Conservation (phyloP, 306 rosid species). For the Begonia loranthoides region DNA sequence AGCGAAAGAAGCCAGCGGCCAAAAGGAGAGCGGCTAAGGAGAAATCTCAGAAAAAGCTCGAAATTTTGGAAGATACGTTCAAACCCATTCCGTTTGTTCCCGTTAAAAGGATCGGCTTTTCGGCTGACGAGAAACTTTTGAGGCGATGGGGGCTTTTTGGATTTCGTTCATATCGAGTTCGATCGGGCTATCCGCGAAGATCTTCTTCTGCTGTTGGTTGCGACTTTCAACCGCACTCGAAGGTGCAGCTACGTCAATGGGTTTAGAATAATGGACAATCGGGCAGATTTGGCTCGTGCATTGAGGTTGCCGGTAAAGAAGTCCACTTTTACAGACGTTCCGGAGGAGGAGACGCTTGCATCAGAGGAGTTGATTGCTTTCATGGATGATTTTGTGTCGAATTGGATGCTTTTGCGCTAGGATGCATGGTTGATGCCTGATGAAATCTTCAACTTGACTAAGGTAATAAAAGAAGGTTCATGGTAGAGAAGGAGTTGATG, state of each 20-base stretch:
- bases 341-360: slow-evolving; percentile 6
- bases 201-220: slow-evolving; percentile 51
- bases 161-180: slow-evolving; percentile 59
- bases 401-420: slow-evolving; percentile 75
- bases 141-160: slow-evolving; percentile 70
- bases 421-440: slow-evolving; percentile 48
- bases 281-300: slow-evolving; percentile 65
- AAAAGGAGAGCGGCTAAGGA: slow-evolving; percentile 25
- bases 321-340: slow-evolving; percentile 9
- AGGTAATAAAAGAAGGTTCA: slow-evolving; percentile 48
- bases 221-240: slow-evolving; percentile 12
- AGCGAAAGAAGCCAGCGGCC: slow-evolving; percentile 9
- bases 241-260: slow-evolving; percentile 46
- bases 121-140: slow-evolving; percentile 40
- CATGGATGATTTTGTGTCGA: slow-evolving; percentile 39
- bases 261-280: slow-evolving; percentile 25
- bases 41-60: slow-evolving; percentile 36
- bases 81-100: slow-evolving; percentile 68
- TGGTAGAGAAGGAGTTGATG: slow-evolving; percentile 66
- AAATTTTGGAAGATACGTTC: slow-evolving; percentile 33
- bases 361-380: slow-evolving; percentile 38
- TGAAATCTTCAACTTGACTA: slow-evolving; percentile 28
- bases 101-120: slow-evolving; percentile 39
- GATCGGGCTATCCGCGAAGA: slow-evolving; percentile 35
- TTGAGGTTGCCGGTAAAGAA: slow-evolving; percentile 55